phyloP scores from a whole-genome alignment of 208 protist species.

The Naegleria gruberi region DNA sequence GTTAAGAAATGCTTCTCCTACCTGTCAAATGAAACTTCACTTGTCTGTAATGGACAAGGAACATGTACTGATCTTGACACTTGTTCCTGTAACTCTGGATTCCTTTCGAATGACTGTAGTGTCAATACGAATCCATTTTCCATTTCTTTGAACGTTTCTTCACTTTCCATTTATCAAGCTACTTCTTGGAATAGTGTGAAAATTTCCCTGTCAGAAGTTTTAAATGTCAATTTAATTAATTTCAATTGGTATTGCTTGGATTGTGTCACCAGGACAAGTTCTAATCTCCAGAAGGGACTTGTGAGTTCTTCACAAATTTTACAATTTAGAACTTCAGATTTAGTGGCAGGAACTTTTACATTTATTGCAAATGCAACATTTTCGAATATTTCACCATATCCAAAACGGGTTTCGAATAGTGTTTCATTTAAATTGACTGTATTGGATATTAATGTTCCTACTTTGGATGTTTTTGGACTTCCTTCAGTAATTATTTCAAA shows the following conservation, averaged over 20 bases:
- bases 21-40: too few species aligned
- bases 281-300: not conserved
- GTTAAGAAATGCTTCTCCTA: too few species aligned
- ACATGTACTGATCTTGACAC: not conserved
- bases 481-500: not conserved
- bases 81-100: not conserved
- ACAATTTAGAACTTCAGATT: not conserved
- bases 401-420: not conserved
- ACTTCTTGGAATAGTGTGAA: not conserved
- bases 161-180: not conserved
- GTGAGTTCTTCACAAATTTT: too few species aligned
- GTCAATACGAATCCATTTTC: not conserved
- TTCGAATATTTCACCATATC: not conserved
- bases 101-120: not conserved
- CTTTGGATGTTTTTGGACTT: not conserved
- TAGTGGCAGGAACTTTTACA: not conserved
- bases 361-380: not conserved
- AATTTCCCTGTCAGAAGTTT: not conserved
- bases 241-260: not conserved
- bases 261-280: not conserved
- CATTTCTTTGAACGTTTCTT: not conserved
- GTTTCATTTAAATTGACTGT: not conserved
- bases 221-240: not conserved
- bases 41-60: not conserved
- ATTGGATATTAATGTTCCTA: not conserved